These are phyloP conservation scores for Stentor roeselii DNA, from an alignment of 73 alveolate genomes.

Conservation along the genomic window DNA sequence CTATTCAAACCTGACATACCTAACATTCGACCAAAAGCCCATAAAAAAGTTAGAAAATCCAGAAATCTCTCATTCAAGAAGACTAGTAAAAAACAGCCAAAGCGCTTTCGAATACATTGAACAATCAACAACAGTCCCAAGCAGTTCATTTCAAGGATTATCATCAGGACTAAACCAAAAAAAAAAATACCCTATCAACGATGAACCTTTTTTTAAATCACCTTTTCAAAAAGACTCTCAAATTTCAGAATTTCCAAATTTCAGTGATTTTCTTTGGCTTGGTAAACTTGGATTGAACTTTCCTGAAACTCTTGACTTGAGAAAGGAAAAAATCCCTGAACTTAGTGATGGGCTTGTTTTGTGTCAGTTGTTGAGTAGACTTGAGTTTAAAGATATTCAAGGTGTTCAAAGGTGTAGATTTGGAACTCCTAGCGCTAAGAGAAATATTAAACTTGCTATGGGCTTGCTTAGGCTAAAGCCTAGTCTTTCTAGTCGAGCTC, in stretches of 20 bases:
- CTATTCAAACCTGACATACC: neutral
- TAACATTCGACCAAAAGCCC: no score
- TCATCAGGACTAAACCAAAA: no score
- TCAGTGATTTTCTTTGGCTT: neutral
- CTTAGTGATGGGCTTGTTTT: neutral
- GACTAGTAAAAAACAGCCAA: neutral
- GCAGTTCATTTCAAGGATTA: no score
- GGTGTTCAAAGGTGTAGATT: neutral
- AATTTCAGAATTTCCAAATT: no score
- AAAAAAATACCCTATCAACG: no score
- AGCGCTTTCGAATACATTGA: neutral
- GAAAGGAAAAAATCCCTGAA: neutral
- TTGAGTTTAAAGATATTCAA: neutral
- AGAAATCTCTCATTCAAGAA: neutral
- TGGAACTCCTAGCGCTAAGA: neutral
- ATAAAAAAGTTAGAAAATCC: no score
- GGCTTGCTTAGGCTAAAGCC: neutral
- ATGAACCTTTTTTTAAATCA: neutral
- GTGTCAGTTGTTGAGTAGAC: neutral
- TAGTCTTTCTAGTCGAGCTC: neutral
- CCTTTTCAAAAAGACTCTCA: no score
- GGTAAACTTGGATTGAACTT: neutral
- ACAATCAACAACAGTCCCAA: no score
- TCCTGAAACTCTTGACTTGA: neutral
- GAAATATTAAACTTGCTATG: neutral